These are phyloP conservation scores for Aspergillus tubingensis DNA, from an alignment of 2,329 filamentous ascomycete genomes.

Conservation along the genomic window DNA sequence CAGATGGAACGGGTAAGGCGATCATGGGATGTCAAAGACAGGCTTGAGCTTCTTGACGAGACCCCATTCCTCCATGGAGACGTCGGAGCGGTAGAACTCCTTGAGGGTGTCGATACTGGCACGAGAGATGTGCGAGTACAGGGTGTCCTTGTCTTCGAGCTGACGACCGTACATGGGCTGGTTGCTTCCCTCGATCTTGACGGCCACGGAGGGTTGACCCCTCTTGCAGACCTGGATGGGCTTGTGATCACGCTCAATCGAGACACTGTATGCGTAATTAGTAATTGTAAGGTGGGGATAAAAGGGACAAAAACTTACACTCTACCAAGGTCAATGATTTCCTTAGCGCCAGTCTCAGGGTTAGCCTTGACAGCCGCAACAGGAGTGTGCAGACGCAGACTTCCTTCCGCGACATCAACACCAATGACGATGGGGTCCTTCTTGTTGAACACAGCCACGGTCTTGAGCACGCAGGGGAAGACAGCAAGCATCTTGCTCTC, in stretches of 20 bases:
- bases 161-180: conserved; percentile 95
- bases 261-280: conserved; percentile 61
- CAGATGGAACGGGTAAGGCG: neutral
- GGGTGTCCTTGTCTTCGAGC: conserved; percentile 82
- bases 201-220: conserved; percentile 92
- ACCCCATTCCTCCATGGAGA: conserved; percentile 89
- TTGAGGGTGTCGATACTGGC: conserved; percentile 92
- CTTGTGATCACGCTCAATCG: conserved; percentile 98
- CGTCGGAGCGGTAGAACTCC: conserved; percentile 88
- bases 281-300: conserved; percentile 18
- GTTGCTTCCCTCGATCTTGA: conserved; percentile 94
- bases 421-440: conserved; percentile 92
- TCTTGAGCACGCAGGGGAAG: conserved; percentile 88
- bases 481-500: conserved; percentile 94
- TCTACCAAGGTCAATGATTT: conserved; percentile 82
- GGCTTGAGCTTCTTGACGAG: conserved; percentile 95
- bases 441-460: conserved; percentile 98
- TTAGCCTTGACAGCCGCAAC: conserved; percentile 85
- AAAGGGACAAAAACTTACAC: conserved; percentile 66
- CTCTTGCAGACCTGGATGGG: conserved; percentile 89
- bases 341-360: conserved; percentile 74
- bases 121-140: conserved; percentile 87
- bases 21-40: conserved; percentile 80
- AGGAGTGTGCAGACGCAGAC: conserved; percentile 82
- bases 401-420: conserved; percentile 92